Evolutionary conservation across 1,284 basidiomycete species (phyloP).

Genomic region (Tilletia indica): DNA sequence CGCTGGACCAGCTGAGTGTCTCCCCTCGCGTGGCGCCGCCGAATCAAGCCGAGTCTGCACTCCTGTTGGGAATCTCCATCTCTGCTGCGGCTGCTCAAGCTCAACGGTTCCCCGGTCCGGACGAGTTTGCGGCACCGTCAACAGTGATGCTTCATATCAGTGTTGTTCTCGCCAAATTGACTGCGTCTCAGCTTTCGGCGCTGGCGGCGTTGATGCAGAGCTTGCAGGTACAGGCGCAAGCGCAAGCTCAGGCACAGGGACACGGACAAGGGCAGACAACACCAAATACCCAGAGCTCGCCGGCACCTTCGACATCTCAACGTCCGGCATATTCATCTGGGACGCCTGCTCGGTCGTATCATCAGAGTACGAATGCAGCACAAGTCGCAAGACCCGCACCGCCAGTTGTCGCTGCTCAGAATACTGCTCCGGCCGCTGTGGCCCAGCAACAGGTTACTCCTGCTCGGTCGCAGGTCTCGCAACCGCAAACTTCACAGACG

Average conservation of each 20-base stretch:
- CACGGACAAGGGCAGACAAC: no score
- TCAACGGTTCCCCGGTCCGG: background rate
- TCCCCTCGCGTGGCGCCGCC: conserved; percentile 35
- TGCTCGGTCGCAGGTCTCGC: no score
- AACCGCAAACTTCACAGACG: no score
- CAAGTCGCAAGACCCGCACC: no score
- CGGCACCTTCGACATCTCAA: no score
- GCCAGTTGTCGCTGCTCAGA: no score
- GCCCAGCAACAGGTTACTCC: no score
- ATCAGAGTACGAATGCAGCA: no score
- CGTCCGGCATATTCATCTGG: no score
- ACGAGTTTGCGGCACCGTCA: conserved; percentile 30
- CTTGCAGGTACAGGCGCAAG: conserved; percentile 35
- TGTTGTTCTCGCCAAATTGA: conserved; percentile 48
- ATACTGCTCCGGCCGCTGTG: no score
- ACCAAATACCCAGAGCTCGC: no score
- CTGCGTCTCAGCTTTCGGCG: conserved; percentile 46
- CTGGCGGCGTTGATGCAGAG: conserved; percentile 51
- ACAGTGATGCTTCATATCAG: conserved; percentile 43
- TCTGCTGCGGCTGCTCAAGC: background rate
- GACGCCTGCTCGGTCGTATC: no score
- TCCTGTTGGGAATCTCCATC: conserved; percentile 45
- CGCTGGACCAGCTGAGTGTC: conserved; percentile 6
- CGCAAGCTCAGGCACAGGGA: background rate
- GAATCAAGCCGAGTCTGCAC: conserved; percentile 43